A percentile compares a stretch with the other conserved stretches of the same genome.
These are phyloP conservation scores for Stevia rebaudiana DNA, from an alignment of 140 eudicot species.

Conservation along the genomic window DNA sequence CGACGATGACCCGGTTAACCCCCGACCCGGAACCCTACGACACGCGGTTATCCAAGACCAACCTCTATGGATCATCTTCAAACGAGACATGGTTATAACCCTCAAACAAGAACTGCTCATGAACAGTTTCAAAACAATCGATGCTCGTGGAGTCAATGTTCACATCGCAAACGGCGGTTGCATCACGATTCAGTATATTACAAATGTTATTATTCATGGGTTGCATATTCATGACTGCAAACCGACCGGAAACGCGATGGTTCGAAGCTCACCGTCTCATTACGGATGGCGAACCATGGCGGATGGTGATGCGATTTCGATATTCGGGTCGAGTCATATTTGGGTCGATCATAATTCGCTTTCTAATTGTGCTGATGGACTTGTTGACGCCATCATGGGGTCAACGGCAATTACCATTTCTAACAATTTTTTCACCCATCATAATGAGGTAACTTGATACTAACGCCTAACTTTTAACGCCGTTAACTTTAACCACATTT, in stretches of 20 bases:
- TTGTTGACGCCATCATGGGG: slow-evolving; percentile 59
- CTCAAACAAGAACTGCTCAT: slow-evolving; percentile 59
- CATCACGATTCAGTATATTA: slow-evolving; percentile 12
- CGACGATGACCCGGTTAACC: slow-evolving; percentile 51
- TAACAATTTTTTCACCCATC: slow-evolving; percentile 64
- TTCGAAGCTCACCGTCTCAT: slow-evolving; percentile 22
- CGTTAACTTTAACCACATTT: neutral
- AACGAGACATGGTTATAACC: slow-evolving; percentile 59
- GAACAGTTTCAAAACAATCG: slow-evolving; percentile 50
- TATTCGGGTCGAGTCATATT: slow-evolving; percentile 20
- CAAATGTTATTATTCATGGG: slow-evolving; percentile 20
- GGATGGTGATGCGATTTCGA: slow-evolving; percentile 24
- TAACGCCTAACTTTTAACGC: neutral
- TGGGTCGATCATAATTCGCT: slow-evolving; percentile 62
- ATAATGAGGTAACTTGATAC: slow-evolving; percentile 49
- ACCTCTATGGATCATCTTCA: slow-evolving; percentile 64
- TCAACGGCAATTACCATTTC: slow-evolving; percentile 66
- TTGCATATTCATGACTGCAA: slow-evolving; percentile 25
- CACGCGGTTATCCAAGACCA: slow-evolving; percentile 61
- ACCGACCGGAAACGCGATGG: slow-evolving; percentile 24
- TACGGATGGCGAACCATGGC: slow-evolving; percentile 23
- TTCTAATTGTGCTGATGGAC: slow-evolving; percentile 63
- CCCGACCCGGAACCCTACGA: slow-evolving; percentile 60
- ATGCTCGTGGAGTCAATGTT: slow-evolving; percentile 16
- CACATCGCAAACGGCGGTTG: slow-evolving; percentile 17